These are phyloP conservation scores for Pseudogymnoascus sp. DNA, from an alignment of 2,329 filamentous ascomycete species.

Conservation along the genomic window DNA sequence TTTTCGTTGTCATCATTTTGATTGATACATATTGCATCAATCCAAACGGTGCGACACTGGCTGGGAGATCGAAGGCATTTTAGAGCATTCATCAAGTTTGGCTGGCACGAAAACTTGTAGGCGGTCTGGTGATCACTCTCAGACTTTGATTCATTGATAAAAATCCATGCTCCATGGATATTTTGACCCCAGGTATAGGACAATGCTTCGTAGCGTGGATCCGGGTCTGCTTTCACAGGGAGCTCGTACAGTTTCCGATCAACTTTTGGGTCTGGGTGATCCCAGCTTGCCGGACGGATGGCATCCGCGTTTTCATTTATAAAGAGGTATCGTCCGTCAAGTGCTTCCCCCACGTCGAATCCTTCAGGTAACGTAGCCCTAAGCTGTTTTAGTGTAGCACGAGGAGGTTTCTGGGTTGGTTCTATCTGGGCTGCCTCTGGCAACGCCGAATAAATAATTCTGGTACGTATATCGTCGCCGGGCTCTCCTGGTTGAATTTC, in stretches of 20 bases:
- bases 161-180: not conserved
- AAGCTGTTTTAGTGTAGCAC: not conserved
- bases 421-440: not conserved
- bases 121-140: not conserved
- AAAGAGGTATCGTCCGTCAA: not conserved
- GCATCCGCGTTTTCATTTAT: not conserved
- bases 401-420: not conserved
- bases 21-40: conserved; percentile 15
- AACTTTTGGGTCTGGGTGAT: not conserved
- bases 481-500: conserved; percentile 34
- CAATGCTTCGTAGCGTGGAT: conserved; percentile 19
- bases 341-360: not conserved
- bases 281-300: not conserved
- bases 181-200: conserved; percentile 20
- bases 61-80: conserved; percentile 15
- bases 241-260: not conserved
- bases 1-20: conserved; percentile 18
- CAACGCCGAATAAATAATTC: not conserved
- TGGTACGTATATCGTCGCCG: not conserved
- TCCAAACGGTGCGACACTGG: conserved; percentile 17
- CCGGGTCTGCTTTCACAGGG: not conserved
- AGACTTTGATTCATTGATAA: not conserved
- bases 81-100: conserved; percentile 19
- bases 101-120: conserved; percentile 12
- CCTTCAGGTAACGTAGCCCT: not conserved